phyloP scores from a whole-genome alignment of 345 rosid genomes.

The Hibiscus tridactylites region DNA sequence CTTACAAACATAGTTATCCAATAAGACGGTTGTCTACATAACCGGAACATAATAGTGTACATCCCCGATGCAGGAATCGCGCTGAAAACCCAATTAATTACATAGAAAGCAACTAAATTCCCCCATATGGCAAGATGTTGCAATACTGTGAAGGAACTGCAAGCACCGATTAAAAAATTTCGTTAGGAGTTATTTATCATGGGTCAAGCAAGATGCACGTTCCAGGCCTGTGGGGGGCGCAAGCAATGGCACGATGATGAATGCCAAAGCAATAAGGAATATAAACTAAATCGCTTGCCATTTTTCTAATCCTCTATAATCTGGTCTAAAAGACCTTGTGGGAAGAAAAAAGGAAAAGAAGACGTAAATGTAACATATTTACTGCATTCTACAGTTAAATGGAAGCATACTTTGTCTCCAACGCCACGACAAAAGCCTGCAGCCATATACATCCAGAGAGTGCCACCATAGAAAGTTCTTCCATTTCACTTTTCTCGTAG shows the following conservation, averaged over 20 bases:
- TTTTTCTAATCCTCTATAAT: background rate
- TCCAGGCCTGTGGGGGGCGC: background rate
- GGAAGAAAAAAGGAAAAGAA: background rate
- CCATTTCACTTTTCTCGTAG: constrained; percentile 90
- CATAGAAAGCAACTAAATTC: constrained; percentile 67
- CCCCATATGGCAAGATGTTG: constrained; percentile 97
- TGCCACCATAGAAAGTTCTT: constrained; percentile 91
- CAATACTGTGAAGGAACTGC: constrained; percentile 83
- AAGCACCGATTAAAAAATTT: constrained; percentile 4
- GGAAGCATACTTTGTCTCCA: constrained; percentile 82
- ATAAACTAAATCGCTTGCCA: background rate
- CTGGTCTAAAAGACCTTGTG: background rate
- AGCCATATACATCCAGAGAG: constrained; percentile 98
- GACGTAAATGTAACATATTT: background rate
- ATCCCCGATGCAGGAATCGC: constrained; percentile 77
- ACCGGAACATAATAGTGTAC: constrained; percentile 95
- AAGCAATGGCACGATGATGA: background rate
- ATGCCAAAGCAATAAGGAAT: background rate
- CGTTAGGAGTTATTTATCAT: background rate
- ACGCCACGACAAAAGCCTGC: constrained; percentile 88
- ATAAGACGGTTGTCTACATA: constrained; percentile 75
- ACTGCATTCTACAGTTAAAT: background rate
- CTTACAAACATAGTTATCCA: constrained; percentile 87
- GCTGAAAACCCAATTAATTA: constrained; percentile 77
- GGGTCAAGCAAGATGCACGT: background rate